These are phyloP conservation scores for Byssoonygena ceratinophila DNA, from an alignment of 2,329 filamentous ascomycete genomes.

Conservation along the genomic window DNA sequence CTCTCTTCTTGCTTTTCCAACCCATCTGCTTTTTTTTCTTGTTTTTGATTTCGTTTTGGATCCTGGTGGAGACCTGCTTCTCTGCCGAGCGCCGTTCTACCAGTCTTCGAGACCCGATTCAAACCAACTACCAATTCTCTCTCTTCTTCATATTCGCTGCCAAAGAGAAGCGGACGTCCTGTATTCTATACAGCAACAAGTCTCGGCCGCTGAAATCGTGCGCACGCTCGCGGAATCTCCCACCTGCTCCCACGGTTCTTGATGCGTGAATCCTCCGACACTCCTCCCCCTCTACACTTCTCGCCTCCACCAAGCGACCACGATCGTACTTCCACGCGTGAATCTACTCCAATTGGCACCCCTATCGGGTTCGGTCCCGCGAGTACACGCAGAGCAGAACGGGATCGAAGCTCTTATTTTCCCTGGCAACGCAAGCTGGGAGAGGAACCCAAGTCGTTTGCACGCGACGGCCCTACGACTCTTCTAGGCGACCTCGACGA, in stretches of 20 bases:
- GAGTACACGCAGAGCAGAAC: slow-evolving; percentile 34
- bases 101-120: background rate
- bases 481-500: slow-evolving; percentile 19
- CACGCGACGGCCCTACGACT: slow-evolving; percentile 8
- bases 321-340: slow-evolving; percentile 42
- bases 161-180: background rate
- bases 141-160: background rate
- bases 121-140: background rate
- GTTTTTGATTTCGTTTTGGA: background rate
- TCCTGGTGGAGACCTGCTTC: slow-evolving; percentile 2
- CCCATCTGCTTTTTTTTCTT: background rate
- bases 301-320: slow-evolving; percentile 41
- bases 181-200: background rate
- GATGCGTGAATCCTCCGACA: slow-evolving; percentile 46
- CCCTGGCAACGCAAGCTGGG: slow-evolving; percentile 33
- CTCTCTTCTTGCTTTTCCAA: background rate
- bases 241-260: slow-evolving; percentile 20
- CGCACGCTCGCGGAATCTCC: background rate
- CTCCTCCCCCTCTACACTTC: slow-evolving; percentile 40
- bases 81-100: background rate
- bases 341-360: slow-evolving; percentile 39
- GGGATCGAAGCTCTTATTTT: slow-evolving; percentile 34
- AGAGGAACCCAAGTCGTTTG: background rate
- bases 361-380: slow-evolving; percentile 40
- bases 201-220: background rate